Percentiles rank a stretch among this genome's conserved stretches.
Evolutionary conservation across 169 alveolate genomes (phyloP).

Genomic region (Ichthyophthirius multifiliis): DNA sequence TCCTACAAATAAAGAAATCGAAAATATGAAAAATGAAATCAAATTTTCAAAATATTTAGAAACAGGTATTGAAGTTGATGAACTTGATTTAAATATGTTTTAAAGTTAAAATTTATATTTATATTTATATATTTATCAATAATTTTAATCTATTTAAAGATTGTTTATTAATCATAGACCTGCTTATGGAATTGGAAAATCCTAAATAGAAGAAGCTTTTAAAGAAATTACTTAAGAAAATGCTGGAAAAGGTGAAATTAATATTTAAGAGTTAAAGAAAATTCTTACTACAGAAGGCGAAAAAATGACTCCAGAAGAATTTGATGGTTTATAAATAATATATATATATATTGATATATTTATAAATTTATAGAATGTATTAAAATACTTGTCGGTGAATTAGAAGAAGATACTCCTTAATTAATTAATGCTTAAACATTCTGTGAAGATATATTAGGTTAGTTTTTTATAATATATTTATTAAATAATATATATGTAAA

Average conservation of each 20-base stretch:
- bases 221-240: constrained; percentile 46
- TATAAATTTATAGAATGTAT: neutral
- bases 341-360: neutral
- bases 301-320: constrained; percentile 28
- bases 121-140: neutral
- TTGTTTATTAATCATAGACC: constrained; percentile 79
- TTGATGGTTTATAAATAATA: neutral
- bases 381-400: constrained; percentile 18
- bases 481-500: neutral
- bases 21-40: constrained; percentile 85
- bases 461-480: neutral
- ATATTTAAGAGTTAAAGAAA: constrained; percentile 63
- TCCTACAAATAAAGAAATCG: constrained; percentile 89
- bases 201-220: constrained; percentile 68
- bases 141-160: constrained; percentile 42
- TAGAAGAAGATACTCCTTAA: constrained; percentile 24
- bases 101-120: constrained; percentile 42
- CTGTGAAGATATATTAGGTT: constrained; percentile 29
- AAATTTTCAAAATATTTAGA: constrained; percentile 68
- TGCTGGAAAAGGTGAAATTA: constrained; percentile 52
- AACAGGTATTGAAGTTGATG: constrained; percentile 63
- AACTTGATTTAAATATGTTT: constrained; percentile 57
- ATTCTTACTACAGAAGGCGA: constrained; percentile 73
- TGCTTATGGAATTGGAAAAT: constrained; percentile 74
- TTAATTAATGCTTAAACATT: constrained; percentile 8